Conservation (phyloP, 768 basidiomycete genomes). For the Tulasnella calospora region DNA sequence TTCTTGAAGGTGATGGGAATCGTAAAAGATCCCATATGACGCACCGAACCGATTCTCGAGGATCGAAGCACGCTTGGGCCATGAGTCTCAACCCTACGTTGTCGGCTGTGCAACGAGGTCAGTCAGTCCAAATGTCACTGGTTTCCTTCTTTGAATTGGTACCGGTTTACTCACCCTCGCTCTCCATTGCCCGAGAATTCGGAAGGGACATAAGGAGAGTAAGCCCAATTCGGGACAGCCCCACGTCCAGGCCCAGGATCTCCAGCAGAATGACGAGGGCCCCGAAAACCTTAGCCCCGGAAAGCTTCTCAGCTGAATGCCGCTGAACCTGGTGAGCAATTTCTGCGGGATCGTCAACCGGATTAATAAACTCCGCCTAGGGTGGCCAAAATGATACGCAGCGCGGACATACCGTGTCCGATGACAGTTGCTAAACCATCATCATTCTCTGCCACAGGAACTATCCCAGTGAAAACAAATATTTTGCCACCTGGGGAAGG, state of each 20-base stretch:
- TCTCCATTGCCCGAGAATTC: slow-evolving; percentile 75
- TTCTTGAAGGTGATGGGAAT: background rate
- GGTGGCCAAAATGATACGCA: background rate
- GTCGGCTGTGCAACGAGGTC: slow-evolving; percentile 50
- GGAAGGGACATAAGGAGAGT: slow-evolving; percentile 57
- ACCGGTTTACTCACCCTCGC: slow-evolving; percentile 53
- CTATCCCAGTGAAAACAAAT: slow-evolving; percentile 83
- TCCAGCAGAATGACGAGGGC: slow-evolving; percentile 43
- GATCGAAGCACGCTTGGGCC: slow-evolving; percentile 83
- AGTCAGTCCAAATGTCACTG: background rate
- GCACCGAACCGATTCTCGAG: slow-evolving; percentile 66
- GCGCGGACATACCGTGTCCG: slow-evolving; percentile 59
- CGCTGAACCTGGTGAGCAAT: slow-evolving; percentile 45
- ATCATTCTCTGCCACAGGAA: slow-evolving; percentile 71
- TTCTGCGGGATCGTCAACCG: background rate
- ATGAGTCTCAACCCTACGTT: slow-evolving; percentile 76
- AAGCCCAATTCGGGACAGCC: slow-evolving; percentile 39
- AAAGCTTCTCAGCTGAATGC: slow-evolving; percentile 50
- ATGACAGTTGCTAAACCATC: slow-evolving; percentile 79
- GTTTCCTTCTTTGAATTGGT: background rate
- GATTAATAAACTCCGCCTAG: background rate
- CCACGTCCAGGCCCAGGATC: slow-evolving; percentile 50
- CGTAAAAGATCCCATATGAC: slow-evolving; percentile 29
- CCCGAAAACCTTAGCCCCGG: slow-evolving; percentile 43
- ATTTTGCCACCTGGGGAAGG: slow-evolving; percentile 53